Conservation (phyloP, 768 basidiomycete genomes). For the Cubamyces sp. region DNA sequence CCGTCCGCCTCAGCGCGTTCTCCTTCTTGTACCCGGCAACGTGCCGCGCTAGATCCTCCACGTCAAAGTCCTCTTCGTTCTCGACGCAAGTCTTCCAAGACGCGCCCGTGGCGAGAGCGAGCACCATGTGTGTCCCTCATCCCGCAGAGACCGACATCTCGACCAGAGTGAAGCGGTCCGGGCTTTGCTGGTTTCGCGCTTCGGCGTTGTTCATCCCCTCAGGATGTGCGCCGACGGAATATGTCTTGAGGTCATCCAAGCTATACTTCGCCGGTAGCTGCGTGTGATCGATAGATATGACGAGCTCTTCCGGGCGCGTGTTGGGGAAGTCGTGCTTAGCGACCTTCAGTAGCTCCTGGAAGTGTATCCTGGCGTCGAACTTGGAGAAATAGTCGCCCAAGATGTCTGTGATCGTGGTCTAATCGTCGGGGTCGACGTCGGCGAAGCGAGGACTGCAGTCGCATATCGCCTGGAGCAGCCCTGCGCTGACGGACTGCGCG, state of each 20-base stretch:
- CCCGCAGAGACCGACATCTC: constrained; percentile 41
- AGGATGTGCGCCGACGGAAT: constrained; percentile 6
- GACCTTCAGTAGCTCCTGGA: constrained; percentile 32
- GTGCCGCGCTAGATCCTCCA: neutral
- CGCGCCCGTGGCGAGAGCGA: constrained; percentile 38
- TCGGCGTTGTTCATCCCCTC: constrained; percentile 36
- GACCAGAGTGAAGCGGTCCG: constrained; percentile 38
- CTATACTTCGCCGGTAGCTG: constrained; percentile 35
- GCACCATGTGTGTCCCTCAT: constrained; percentile 33
- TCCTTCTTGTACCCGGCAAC: neutral
- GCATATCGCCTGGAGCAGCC: constrained; percentile 38
- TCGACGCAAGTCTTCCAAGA: constrained; percentile 29
- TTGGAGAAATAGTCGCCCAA: constrained; percentile 38
- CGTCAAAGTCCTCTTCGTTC: neutral
- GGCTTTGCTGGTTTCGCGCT: constrained; percentile 41
- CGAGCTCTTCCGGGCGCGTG: constrained; percentile 30
- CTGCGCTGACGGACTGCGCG: constrained; percentile 37
- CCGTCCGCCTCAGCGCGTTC: neutral
- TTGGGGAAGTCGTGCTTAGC: constrained; percentile 35
- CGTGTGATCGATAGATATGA: constrained; percentile 43
- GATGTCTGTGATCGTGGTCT: constrained; percentile 35
- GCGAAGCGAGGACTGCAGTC: constrained; percentile 35
- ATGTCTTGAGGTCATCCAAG: constrained; percentile 32
- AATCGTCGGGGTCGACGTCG: constrained; percentile 36
- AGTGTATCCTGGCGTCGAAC: constrained; percentile 38